Base-by-base conservation (phyloP, 2,329 filamentous ascomycete species). In the Hymenoscyphus infarciens region DNA sequence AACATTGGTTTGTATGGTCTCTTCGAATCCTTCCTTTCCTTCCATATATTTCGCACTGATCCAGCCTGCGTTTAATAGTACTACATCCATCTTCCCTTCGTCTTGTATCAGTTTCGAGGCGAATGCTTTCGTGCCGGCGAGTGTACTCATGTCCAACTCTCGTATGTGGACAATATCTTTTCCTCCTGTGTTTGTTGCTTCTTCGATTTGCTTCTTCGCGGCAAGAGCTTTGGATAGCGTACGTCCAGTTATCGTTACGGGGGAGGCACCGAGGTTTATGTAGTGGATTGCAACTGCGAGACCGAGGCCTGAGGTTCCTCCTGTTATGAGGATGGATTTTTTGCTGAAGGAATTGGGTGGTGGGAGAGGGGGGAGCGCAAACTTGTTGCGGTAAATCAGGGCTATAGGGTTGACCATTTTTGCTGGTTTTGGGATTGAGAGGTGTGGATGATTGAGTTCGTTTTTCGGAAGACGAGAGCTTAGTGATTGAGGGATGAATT, bases 1-100 rank as follows among this genome's bases (percentile, higher is more conserved):
- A 1, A 80, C 77, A 68, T 87, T 87, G 66, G 86, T 81, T 70
- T 87, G 83, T 11, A 87, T 66, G 1, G 77, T 81, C 60, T 79
- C 74, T 63, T 84, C 82, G 75, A 77, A 83, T 5, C 79, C 81
- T 35, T 80, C 78, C 1, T 63, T 31, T 1, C 68, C 65, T 10
- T 65, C 25, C 42, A 39, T 60, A 16, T 67, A 72, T 1, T 52
- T 57, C 1, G 61, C 63, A 8, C 64, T 65, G n/a, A 69, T 56
- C 8, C 69, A 54, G 7, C 73, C 73, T 22, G 73, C 72, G 64
- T 74, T 74, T n/a, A 75, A 64, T 11, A 74, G 53, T 8, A 71
- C 67, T 59, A 69, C 66, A 54, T 75, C 70, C 38, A 72, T 66
- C 29, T 59, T 65, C 22, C 68, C 63, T 11, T 70, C 56, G 39